Percentiles rank a stretch among this genome's conserved stretches.
These are phyloP conservation scores for Boletus sp. DNA, from an alignment of 1,284 basidiomycete genomes.

Conservation along the genomic window DNA sequence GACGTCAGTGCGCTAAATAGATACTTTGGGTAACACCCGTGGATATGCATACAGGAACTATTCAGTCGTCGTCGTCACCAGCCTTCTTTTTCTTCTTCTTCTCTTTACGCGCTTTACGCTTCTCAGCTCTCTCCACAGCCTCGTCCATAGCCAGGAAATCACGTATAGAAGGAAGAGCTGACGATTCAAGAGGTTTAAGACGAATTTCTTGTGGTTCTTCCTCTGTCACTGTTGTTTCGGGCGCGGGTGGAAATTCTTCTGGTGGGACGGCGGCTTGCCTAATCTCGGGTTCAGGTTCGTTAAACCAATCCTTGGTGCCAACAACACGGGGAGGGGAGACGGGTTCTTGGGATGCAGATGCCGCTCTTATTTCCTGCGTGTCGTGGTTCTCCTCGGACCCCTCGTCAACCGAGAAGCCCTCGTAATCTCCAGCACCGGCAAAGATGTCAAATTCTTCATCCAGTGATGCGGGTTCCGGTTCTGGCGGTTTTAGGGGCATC, in stretches of 20 bases:
- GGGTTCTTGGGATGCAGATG: not conserved
- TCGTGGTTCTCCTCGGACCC: conserved; percentile 37
- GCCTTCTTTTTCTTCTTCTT: conserved; percentile 62
- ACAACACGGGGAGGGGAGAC: not conserved
- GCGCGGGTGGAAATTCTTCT: conserved; percentile 16
- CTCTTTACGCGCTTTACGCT: conserved; percentile 68
- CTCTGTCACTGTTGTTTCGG: conserved; percentile 34
- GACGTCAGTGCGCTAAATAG: conserved; percentile 2
- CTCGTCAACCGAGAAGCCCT: conserved; percentile 60
- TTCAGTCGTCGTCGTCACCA: conserved; percentile 30
- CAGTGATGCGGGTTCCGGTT: conserved; percentile 17
- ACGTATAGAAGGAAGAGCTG: conserved; percentile 73
- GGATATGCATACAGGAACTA: not conserved
- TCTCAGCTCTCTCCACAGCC: conserved; percentile 57
- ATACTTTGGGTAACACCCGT: not conserved
- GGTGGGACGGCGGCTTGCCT: conserved; percentile 9
- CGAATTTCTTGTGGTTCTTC: conserved; percentile 46
- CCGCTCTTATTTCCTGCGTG: not conserved
- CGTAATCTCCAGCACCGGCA: conserved; percentile 80
- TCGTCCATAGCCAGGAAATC: conserved; percentile 75
- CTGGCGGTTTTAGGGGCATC: conserved; percentile 1
- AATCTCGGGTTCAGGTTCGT: conserved; percentile 16
- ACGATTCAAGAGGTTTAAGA: conserved; percentile 68
- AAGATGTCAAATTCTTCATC: conserved; percentile 76
- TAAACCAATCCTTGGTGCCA: conserved; percentile 23